phyloP scores from a whole-genome alignment of 2,329 filamentous ascomycete genomes.

The Claviceps purpurea region DNA sequence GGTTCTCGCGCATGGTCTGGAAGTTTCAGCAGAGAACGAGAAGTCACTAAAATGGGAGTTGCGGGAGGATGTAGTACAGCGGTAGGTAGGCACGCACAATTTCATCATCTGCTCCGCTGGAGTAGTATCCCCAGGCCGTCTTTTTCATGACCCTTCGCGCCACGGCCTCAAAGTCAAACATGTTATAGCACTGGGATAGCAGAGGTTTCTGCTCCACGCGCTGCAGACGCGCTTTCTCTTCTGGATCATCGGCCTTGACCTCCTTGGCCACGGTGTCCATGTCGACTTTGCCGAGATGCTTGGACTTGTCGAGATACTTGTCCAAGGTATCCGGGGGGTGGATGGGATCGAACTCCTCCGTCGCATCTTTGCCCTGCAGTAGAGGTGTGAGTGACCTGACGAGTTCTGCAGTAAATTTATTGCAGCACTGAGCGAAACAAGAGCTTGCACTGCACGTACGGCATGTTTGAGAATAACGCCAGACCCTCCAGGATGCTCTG shows the following conservation, averaged over 20 bases:
- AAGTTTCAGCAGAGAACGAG: background rate
- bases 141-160: slow-evolving; percentile 88
- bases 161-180: slow-evolving; percentile 92
- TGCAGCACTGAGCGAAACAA: no score
- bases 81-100: slow-evolving; percentile 18
- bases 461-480: slow-evolving; percentile 97
- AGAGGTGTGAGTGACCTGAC: background rate
- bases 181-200: slow-evolving; percentile 79
- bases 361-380: slow-evolving; percentile 72
- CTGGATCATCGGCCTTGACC: slow-evolving; percentile 51
- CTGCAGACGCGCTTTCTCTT: slow-evolving; percentile 53
- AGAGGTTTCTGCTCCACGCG: slow-evolving; percentile 63
- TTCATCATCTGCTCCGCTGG: slow-evolving; percentile 56
- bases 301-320: slow-evolving; percentile 70
- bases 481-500: slow-evolving; percentile 75
- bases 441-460: slow-evolving; percentile 23
- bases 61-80: no score
- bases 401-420: no score
- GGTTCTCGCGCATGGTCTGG: slow-evolving; percentile 88
- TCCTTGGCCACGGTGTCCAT: slow-evolving; percentile 68
- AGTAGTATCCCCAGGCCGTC: slow-evolving; percentile 96
- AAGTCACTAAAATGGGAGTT: slow-evolving; percentile 2
- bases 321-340: slow-evolving; percentile 76
- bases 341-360: slow-evolving; percentile 82
- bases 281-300: slow-evolving; percentile 81